These are phyloP conservation scores for Nannochloropsis salina DNA, from an alignment of 108 stramenopile species.

Conservation along the genomic window DNA sequence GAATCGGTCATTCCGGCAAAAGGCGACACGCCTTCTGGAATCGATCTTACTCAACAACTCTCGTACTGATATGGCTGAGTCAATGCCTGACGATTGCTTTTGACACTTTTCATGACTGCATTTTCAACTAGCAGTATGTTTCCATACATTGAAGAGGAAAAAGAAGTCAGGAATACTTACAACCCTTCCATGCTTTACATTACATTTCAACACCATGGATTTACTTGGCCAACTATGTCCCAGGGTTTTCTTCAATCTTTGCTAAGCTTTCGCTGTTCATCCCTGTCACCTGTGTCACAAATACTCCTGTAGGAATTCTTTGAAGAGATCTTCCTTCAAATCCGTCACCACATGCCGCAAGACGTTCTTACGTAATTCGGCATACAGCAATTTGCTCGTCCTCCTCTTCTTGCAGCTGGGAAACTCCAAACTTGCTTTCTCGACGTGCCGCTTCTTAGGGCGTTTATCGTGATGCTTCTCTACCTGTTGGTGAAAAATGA, in stretches of 20 bases:
- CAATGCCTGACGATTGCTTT: no score
- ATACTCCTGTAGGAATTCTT: neutral
- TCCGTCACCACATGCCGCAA: neutral
- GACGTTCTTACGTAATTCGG: neutral
- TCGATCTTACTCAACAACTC: no score
- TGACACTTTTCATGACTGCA: no score
- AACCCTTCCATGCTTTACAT: no score
- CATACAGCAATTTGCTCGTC: neutral
- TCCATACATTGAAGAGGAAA: no score
- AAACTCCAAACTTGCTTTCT: neutral
- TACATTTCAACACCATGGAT: no score
- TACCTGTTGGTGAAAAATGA: neutral
- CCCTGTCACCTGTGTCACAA: neutral
- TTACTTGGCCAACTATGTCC: no score
- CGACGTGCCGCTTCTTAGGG: neutral
- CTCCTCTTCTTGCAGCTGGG: neutral
- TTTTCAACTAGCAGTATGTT: no score
- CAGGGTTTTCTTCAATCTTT: neutral
- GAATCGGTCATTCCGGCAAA: no score
- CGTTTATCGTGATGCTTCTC: neutral
- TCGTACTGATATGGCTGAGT: no score
- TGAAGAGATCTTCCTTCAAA: neutral
- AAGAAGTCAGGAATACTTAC: no score
- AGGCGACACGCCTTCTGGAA: no score
- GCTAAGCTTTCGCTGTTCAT: neutral